Conservation (phyloP, 176 grass and related monocot species). For the Paspalum vaginatum region DNA sequence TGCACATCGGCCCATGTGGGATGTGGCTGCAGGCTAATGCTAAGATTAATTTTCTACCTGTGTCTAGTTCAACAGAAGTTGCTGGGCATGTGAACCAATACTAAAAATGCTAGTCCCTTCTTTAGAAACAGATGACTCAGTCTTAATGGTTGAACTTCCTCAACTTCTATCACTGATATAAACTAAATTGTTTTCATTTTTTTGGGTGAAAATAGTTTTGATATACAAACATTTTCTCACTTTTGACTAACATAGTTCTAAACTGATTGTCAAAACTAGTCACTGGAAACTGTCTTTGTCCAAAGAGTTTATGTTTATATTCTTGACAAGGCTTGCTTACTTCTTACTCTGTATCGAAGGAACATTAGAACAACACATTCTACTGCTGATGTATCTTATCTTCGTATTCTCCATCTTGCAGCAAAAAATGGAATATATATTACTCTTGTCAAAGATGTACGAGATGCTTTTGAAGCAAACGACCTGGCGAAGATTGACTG, state of each 20-base stretch:
- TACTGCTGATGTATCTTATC: background rate
- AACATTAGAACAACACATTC: conserved; percentile 4
- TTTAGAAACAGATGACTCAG: background rate
- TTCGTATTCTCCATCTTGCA: conserved; percentile 36
- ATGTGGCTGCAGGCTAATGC: conserved; percentile 10
- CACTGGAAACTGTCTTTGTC: background rate
- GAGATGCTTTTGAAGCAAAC: conserved; percentile 82
- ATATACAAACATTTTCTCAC: background rate
- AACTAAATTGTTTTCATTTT: background rate
- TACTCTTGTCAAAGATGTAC: conserved; percentile 84
- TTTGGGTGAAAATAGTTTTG: background rate
- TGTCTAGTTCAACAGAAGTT: background rate
- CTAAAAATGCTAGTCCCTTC: background rate
- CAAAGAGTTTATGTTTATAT: background rate
- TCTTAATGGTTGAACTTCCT: background rate
- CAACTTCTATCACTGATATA: background rate
- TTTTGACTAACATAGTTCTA: background rate
- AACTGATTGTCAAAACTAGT: background rate
- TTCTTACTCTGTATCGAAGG: conserved; percentile 10
- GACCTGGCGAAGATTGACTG: conserved; percentile 86
- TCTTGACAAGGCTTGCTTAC: background rate
- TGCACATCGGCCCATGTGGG: background rate
- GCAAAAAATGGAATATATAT: conserved; percentile 98
- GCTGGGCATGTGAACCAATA: conserved; percentile 20
- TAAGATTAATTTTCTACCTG: background rate